phyloP scores from a whole-genome alignment of 306 rosid genomes.

The Leucaena leucocephala region DNA sequence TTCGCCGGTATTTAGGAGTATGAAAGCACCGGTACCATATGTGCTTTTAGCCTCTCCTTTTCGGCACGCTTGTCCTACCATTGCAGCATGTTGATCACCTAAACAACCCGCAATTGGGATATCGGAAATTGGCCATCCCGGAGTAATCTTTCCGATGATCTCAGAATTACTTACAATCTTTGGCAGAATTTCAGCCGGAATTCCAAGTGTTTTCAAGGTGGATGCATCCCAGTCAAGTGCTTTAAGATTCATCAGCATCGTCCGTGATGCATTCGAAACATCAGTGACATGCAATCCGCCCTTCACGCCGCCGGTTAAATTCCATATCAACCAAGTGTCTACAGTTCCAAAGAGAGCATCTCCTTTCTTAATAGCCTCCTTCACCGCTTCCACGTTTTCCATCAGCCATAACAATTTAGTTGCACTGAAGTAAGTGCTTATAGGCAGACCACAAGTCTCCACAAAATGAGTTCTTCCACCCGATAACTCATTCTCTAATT shows the following conservation, averaged over 20 bases:
- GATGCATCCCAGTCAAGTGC: slow-evolving; percentile 77
- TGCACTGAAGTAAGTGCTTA: slow-evolving; percentile 91
- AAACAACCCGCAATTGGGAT: slow-evolving; percentile 84
- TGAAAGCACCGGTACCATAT: slow-evolving; percentile 94
- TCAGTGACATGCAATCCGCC: slow-evolving; percentile 91
- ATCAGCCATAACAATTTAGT: slow-evolving; percentile 79
- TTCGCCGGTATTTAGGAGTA: slow-evolving; percentile 82
- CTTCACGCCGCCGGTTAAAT: slow-evolving; percentile 73
- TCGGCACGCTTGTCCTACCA: slow-evolving; percentile 81
- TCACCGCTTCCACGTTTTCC: slow-evolving; percentile 75
- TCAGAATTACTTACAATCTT: slow-evolving; percentile 84
- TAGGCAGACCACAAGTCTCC: slow-evolving; percentile 85
- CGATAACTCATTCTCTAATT: slow-evolving; percentile 71
- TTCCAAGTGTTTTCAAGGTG: slow-evolving; percentile 55
- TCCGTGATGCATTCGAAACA: slow-evolving; percentile 88
- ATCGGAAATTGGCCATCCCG: slow-evolving; percentile 77
- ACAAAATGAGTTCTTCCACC: slow-evolving; percentile 83
- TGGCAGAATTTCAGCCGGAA: slow-evolving; percentile 71
- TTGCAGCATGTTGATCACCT: slow-evolving; percentile 98
- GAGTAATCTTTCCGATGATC: slow-evolving; percentile 60
- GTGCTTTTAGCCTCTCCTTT: slow-evolving; percentile 97
- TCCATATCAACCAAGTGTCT: slow-evolving; percentile 94
- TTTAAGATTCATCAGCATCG: slow-evolving; percentile 93
- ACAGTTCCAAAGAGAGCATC: slow-evolving; percentile 90
- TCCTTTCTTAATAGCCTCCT: slow-evolving; percentile 58